phyloP scores from a whole-genome alignment of 495 filamentous ascomycete species.

The Evansstolkia leycettana region DNA sequence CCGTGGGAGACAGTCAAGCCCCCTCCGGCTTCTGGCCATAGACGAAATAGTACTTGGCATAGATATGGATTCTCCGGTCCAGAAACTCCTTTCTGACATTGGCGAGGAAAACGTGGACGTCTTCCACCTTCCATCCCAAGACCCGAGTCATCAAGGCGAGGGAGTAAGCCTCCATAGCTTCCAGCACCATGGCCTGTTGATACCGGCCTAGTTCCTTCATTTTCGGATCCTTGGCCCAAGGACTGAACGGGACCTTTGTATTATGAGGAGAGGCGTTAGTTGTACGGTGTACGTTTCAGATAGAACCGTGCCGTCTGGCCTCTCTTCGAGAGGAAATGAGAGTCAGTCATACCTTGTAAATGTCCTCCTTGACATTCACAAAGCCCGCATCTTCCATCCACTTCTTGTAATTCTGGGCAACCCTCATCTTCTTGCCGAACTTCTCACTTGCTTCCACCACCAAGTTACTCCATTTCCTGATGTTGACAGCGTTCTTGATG shows the following conservation, averaged over 20 bases:
- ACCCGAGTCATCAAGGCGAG: constrained; percentile 27
- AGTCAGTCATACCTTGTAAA: constrained; percentile 10
- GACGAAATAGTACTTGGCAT: constrained; percentile 2
- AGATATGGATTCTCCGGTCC: constrained; percentile 30
- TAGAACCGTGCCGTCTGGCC: no score
- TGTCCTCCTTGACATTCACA: constrained; percentile 14
- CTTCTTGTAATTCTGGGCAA: constrained; percentile 15
- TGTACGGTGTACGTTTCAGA: no score
- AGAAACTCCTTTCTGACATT: constrained; percentile 32
- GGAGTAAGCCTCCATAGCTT: constrained; percentile 15
- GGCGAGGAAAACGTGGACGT: constrained; percentile 34
- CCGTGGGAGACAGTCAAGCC: no score
- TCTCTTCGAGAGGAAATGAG: background rate
- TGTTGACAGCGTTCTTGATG: constrained; percentile 15
- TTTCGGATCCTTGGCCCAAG: constrained; percentile 20
- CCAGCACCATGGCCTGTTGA: constrained; percentile 10
- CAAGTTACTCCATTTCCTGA: constrained; percentile 14
- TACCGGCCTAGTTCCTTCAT: constrained; percentile 19
- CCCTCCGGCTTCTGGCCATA: constrained; percentile 4
- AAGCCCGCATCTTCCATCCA: constrained; percentile 24
- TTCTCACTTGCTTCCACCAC: constrained; percentile 7
- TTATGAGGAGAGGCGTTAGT: background rate
- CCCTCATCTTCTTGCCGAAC: constrained; percentile 18
- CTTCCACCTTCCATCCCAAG: constrained; percentile 30
- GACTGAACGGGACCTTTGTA: constrained; percentile 11